phyloP scores from a whole-genome alignment of 2,329 filamentous ascomycete species.

The Pyricularia sp. region DNA sequence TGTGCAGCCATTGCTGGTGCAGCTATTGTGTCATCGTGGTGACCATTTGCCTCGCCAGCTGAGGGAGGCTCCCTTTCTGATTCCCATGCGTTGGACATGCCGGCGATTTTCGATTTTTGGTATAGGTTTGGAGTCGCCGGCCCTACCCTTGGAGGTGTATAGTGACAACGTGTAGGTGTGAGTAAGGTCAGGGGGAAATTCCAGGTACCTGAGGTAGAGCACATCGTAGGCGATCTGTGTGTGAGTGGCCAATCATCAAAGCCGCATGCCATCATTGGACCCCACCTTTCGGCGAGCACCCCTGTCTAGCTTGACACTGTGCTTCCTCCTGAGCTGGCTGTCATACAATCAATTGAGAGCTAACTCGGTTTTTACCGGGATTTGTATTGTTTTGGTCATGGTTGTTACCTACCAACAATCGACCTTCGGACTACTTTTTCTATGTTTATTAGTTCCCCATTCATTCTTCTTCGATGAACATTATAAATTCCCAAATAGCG shows the following conservation, averaged over 20 bases:
- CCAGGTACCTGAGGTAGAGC: neutral
- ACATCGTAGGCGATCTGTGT: neutral
- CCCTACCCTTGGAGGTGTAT: neutral
- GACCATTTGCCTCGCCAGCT: neutral
- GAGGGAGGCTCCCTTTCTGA: neutral
- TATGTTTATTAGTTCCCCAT: neutral
- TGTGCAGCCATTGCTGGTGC: neutral
- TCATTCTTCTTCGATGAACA: neutral
- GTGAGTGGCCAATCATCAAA: neutral
- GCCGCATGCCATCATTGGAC: neutral
- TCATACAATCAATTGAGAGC: neutral
- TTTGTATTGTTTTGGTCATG: neutral
- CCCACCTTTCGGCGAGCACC: neutral
- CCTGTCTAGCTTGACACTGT: neutral
- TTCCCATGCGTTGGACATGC: slow-evolving; percentile 3
- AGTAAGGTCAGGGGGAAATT: neutral
- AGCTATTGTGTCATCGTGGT: neutral
- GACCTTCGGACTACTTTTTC: neutral
- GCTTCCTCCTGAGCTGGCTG: no score
- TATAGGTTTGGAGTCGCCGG: neutral
- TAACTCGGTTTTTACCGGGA: neutral
- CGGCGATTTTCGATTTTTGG: neutral
- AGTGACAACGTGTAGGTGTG: neutral
- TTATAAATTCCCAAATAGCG: neutral
- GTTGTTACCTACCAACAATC: neutral